phyloP scores from a whole-genome alignment of 805 yeast genomes.

The Cyberlindnera nakhonratchasimensis region DNA sequence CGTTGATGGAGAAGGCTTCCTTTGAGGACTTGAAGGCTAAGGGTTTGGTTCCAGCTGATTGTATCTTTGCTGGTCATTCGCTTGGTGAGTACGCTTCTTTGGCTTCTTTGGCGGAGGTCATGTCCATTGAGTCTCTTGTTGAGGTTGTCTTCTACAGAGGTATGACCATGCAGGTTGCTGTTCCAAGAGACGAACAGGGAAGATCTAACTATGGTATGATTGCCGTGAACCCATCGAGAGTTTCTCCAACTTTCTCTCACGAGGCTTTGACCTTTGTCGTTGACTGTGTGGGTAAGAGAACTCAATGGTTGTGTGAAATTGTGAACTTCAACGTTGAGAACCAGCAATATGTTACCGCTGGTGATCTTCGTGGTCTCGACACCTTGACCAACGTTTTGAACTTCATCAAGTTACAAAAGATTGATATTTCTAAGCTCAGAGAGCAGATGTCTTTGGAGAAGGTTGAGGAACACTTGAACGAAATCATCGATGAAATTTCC shows the following conservation, averaged over 20 bases:
- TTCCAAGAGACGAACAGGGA: conserved; percentile 92
- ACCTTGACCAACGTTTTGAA: conserved; percentile 90
- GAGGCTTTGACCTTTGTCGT: conserved; percentile 94
- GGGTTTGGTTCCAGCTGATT: conserved; percentile 91
- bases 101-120: conserved; percentile 94
- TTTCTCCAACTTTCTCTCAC: conserved; percentile 83
- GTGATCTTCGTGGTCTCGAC: conserved; percentile 94
- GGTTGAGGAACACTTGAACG: conserved; percentile 82
- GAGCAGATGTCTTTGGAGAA: conserved; percentile 80
- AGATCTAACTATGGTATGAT: conserved; percentile 99
- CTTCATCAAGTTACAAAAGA: conserved; percentile 89
- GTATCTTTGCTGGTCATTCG: conserved; percentile 98
- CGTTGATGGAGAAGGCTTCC: conserved; percentile 98
- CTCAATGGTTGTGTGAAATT: conserved; percentile 94
- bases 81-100: conserved; percentile 98
- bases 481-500: conserved; percentile 83
- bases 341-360: conserved; percentile 98
- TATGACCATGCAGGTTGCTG: conserved; percentile 99
- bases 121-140: conserved; percentile 96
- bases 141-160: conserved; percentile 99
- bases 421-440: conserved; percentile 85
- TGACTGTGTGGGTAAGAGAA: conserved; percentile 76
- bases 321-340: conserved; percentile 98
- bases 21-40: conserved; percentile 95
- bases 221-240: conserved; percentile 96